Percentiles rank a stretch among this genome's conserved stretches.
phyloP scores from a whole-genome alignment of 371 early-diverging fungal genomes.

The Vairimorpha apis region DNA sequence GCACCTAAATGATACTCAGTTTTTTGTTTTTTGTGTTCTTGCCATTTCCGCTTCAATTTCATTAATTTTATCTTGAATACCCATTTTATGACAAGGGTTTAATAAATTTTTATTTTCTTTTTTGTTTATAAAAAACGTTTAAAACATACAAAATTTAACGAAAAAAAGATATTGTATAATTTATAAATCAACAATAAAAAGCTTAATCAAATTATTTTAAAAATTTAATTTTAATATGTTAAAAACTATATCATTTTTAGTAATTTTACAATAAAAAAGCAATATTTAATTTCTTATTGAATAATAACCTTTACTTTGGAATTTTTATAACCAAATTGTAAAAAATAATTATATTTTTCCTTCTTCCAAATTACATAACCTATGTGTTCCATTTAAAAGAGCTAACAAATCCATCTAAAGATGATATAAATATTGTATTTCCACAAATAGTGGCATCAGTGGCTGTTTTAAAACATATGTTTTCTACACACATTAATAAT shows the following conservation, averaged over 20 bases:
- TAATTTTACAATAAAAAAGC: no score
- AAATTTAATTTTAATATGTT: no score
- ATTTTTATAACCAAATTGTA: no score
- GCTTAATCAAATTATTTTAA: no score
- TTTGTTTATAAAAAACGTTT: neutral
- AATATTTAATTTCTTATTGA: no score
- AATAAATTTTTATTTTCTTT: neutral
- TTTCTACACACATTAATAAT: conserved; percentile 44
- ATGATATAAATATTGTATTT: conserved; percentile 33
- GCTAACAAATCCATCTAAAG: conserved; percentile 56
- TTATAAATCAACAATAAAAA: no score
- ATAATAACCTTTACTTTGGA: no score
- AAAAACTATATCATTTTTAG: no score
- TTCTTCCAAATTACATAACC: no score
- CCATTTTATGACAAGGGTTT: conserved; percentile 42
- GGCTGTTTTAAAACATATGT: conserved; percentile 54
- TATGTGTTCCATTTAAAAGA: conserved; percentile 9
- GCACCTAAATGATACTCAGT: conserved; percentile 60
- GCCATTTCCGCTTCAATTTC: conserved; percentile 63
- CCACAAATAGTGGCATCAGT: conserved; percentile 54
- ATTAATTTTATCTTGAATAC: conserved; percentile 60
- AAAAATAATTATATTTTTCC: no score
- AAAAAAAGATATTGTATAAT: neutral
- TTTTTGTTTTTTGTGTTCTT: conserved; percentile 61
- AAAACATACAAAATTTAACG: neutral